These are phyloP conservation scores for Diaporthe citri DNA, from an alignment of 2,329 filamentous ascomycete species.

Conservation along the genomic window DNA sequence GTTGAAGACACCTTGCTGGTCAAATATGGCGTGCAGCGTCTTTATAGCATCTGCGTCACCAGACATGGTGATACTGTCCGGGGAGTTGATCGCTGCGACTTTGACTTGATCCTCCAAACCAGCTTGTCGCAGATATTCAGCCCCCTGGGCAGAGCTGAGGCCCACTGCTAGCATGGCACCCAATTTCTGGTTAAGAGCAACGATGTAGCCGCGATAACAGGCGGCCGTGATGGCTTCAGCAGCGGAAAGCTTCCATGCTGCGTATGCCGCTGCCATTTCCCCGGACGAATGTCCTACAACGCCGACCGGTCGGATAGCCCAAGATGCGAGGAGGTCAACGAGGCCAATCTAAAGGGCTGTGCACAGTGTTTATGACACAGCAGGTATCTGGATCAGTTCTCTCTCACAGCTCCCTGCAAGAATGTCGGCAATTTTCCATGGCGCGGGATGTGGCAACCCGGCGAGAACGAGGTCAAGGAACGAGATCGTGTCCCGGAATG, in stretches of 20 bases:
- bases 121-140: constrained; percentile 34
- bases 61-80: constrained; percentile 47
- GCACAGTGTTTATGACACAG: constrained; percentile 53
- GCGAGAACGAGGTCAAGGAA: constrained; percentile 41
- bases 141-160: constrained; percentile 40
- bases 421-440: constrained; percentile 41
- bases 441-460: constrained; percentile 37
- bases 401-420: constrained; percentile 39
- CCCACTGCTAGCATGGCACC: constrained; percentile 52
- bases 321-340: constrained; percentile 51
- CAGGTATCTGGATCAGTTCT: constrained; percentile 42
- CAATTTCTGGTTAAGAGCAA: constrained; percentile 13
- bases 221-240: constrained; percentile 48
- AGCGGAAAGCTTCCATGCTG: constrained; percentile 50
- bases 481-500: constrained; percentile 21
- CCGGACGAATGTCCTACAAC: constrained; percentile 18
- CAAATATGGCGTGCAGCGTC: background rate
- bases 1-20: background rate
- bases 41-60: constrained; percentile 42
- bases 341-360: constrained; percentile 62
- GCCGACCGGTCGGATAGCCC: constrained; percentile 48
- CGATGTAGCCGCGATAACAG: constrained; percentile 48
- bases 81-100: constrained; percentile 47
- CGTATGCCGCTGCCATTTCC: constrained; percentile 42
- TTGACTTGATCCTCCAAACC: constrained; percentile 40